Conservation (phyloP, 1,139 yeast species). For the Zygosaccharomyces sapae region DNA sequence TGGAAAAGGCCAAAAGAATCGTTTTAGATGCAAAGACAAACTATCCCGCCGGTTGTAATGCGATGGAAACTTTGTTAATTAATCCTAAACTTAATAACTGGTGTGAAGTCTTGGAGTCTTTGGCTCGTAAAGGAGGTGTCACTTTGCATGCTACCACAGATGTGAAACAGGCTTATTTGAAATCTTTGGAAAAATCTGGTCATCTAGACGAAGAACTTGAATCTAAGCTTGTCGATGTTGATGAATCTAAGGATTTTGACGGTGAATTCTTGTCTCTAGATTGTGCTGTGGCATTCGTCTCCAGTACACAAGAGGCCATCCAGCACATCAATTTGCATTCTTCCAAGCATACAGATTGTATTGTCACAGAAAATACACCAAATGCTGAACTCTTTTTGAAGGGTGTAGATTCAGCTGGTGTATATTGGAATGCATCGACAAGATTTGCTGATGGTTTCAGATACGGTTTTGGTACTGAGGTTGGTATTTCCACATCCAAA, state of each 20-base stretch:
- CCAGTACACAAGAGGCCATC: slow-evolving; percentile 66
- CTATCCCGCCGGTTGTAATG: slow-evolving; percentile 98
- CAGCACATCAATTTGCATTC: slow-evolving; percentile 83
- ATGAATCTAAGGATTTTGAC: slow-evolving; percentile 62
- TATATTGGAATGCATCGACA: slow-evolving; percentile 97
- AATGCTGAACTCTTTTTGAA: slow-evolving; percentile 73
- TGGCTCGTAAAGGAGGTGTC: slow-evolving; percentile 62
- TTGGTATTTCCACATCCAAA: slow-evolving; percentile 93
- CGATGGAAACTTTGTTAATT: slow-evolving; percentile 80
- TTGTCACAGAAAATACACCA: slow-evolving; percentile 67
- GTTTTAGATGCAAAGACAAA: slow-evolving; percentile 86
- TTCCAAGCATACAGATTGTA: slow-evolving; percentile 93
- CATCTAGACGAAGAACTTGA: slow-evolving; percentile 30
- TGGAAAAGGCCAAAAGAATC: slow-evolving; percentile 68
- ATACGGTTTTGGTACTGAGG: slow-evolving; percentile 98
- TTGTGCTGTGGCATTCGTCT: slow-evolving; percentile 65
- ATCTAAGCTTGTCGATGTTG: slow-evolving; percentile 41
- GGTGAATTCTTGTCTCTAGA: slow-evolving; percentile 81
- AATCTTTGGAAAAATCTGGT: slow-evolving; percentile 25
- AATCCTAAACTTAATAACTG: slow-evolving; percentile 49
- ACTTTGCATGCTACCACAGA: slow-evolving; percentile 64
- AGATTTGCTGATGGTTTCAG: slow-evolving; percentile 98
- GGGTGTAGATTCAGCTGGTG: slow-evolving; percentile 92
- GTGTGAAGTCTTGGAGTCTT: slow-evolving; percentile 44
- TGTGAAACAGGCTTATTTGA: slow-evolving; percentile 37